A percentile compares a stretch with the other conserved stretches of the same genome.
phyloP scores from a whole-genome alignment of 768 basidiomycete species.

The Coprinopsis cinerea region DNA sequence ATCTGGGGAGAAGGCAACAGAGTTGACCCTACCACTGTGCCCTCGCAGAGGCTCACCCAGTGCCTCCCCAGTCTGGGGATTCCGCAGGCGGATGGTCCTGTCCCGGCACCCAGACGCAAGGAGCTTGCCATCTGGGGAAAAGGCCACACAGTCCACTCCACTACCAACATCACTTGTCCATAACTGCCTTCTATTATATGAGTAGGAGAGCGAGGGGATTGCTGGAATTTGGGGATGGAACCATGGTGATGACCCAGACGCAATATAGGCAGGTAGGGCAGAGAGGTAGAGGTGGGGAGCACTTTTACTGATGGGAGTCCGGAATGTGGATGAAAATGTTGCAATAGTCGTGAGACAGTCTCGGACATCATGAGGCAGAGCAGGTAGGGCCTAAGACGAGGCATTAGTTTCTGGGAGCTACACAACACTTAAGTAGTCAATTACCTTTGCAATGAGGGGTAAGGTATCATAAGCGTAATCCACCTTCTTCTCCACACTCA shows the following conservation, averaged over 20 bases:
- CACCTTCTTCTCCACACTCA: conserved; percentile 21
- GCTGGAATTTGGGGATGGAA: neutral
- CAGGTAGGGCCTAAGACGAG: conserved; percentile 1
- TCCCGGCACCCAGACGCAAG: too few relatives aligned
- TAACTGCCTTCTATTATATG: neutral
- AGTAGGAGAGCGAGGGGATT: neutral
- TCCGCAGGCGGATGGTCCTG: conserved; percentile 15
- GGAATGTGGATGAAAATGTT: conserved; percentile 13
- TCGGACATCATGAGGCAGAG: conserved; percentile 7
- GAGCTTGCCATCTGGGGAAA: too few relatives aligned
- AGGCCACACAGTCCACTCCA: too few relatives aligned
- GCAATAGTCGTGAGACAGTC: conserved; percentile 12
- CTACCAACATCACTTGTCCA: too few relatives aligned
- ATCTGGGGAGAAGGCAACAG: conserved; percentile 16
- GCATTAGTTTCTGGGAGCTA: neutral
- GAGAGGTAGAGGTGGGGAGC: conserved; percentile 21
- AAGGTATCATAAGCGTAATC: neutral
- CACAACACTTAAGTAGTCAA: neutral
- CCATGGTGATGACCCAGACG: neutral
- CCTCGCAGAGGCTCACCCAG: neutral
- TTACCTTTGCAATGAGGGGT: conserved; percentile 4
- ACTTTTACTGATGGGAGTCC: conserved; percentile 13
- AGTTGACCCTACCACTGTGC: neutral
- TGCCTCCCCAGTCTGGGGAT: conserved; percentile 8
- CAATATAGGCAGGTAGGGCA: conserved; percentile 21